Percentiles rank a stretch among this genome's conserved stretches.
phyloP scores from a whole-genome alignment of 495 filamentous ascomycete species.

The Letharia lupina region DNA sequence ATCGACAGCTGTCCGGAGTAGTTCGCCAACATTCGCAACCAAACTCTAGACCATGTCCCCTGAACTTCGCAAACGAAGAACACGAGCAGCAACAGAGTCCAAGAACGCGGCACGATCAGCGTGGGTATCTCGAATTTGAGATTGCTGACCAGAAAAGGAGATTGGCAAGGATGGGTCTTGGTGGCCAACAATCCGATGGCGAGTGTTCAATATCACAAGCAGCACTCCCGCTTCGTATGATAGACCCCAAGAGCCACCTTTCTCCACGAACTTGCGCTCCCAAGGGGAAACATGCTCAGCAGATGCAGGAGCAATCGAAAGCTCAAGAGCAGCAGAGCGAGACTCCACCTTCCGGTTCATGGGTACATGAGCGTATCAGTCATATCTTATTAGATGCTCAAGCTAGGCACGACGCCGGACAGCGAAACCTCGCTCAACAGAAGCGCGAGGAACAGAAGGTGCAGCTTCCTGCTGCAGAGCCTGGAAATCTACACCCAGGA shows the following conservation, averaged over 20 bases:
- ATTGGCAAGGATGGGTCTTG: background rate
- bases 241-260: background rate
- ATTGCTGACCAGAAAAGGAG: background rate
- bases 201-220: background rate
- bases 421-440: background rate
- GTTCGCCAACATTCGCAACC: background rate
- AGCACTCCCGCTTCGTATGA: background rate
- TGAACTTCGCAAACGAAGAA: background rate
- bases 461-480: background rate
- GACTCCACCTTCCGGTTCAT: background rate
- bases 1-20: background rate
- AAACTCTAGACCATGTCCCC: background rate
- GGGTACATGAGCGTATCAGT: background rate
- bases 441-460: background rate
- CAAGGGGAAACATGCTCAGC: background rate
- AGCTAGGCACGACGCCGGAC: background rate
- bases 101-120: background rate
- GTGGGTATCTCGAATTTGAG: background rate
- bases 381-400: background rate
- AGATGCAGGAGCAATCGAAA: background rate
- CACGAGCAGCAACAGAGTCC: background rate
- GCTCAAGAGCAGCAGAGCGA: background rate
- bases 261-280: background rate
- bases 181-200: background rate
- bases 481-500: background rate